Evolutionary conservation across 208 protist species (phyloP).

Genomic region (Trypanosoma vivax): DNA sequence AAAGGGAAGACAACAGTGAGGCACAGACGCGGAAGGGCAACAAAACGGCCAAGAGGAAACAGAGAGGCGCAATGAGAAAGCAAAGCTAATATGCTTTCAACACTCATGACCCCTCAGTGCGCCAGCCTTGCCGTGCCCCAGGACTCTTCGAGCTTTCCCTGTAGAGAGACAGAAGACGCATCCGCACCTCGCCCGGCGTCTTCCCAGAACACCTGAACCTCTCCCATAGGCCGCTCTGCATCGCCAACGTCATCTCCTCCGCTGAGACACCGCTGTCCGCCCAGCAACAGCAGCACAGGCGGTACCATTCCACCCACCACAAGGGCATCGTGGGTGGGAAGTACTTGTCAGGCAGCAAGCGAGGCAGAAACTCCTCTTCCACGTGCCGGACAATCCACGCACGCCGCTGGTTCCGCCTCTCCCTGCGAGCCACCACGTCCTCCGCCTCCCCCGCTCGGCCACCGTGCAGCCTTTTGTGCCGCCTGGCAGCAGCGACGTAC

Average conservation of each 20-base stretch:
- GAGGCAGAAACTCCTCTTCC: constrained; percentile 13
- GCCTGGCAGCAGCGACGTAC: constrained; percentile 1
- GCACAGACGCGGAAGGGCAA: no score
- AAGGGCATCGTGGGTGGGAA: constrained; percentile 18
- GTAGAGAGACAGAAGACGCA: background rate
- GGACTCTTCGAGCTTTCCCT: no score
- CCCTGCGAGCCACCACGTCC: background rate
- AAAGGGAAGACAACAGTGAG: no score
- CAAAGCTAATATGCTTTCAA: no score
- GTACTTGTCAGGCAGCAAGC: constrained; percentile 18
- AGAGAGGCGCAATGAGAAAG: no score
- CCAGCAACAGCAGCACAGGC: constrained; percentile 12
- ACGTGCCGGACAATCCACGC: constrained; percentile 15
- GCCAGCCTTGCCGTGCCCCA: no score
- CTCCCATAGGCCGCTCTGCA: constrained; percentile 9
- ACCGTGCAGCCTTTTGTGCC: background rate
- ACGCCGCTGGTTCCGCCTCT: constrained; percentile 6
- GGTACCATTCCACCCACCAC: constrained; percentile 26
- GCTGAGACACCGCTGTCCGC: constrained; percentile 8
- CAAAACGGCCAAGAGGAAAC: no score
- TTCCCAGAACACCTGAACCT: background rate
- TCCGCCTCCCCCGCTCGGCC: background rate
- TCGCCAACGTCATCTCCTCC: constrained; percentile 12
- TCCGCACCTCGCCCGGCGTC: constrained; percentile 4
- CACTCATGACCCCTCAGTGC: no score